A percentile compares a stretch with the other conserved stretches of the same genome.
Evolutionary conservation across 2,329 filamentous ascomycete genomes (phyloP).

Genomic region (Akanthomyces muscarius): DNA sequence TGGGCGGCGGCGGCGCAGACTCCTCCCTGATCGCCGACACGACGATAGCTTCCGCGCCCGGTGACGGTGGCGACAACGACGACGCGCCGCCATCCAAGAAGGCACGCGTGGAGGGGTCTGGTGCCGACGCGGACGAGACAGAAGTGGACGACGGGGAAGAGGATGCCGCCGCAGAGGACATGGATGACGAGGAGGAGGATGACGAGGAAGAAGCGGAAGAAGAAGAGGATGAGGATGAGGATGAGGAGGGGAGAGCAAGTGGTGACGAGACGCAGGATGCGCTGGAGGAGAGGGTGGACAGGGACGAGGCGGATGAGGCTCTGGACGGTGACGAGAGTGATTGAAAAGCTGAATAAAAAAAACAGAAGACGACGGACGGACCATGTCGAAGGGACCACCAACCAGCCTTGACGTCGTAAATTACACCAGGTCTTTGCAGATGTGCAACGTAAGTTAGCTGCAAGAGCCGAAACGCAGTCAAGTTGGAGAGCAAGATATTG

Average conservation of each 20-base stretch:
- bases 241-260: constrained; percentile 45
- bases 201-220: constrained; percentile 44
- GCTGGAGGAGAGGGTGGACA: constrained; percentile 45
- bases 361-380: not conserved
- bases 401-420: too few species aligned
- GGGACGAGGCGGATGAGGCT: constrained; percentile 55
- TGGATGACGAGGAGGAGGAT: constrained; percentile 35
- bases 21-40: constrained; percentile 20
- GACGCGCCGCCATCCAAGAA: constrained; percentile 36
- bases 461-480: not conserved
- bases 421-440: too few species aligned
- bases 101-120: constrained; percentile 44
- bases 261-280: constrained; percentile 53
- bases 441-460: too few species aligned
- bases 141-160: constrained; percentile 42
- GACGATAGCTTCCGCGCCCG: constrained; percentile 23
- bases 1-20: constrained; percentile 23
- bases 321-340: constrained; percentile 60
- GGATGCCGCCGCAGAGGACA: constrained; percentile 47
- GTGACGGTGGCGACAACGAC: constrained; percentile 34
- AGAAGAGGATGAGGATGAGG: constrained; percentile 42
- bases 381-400: too few species aligned
- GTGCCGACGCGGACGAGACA: constrained; percentile 32
- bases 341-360: constrained; percentile 25
- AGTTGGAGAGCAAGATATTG: too few species aligned